Conservation (phyloP, 139 green algal species). For the Auxenochlorella protothecoides region DNA sequence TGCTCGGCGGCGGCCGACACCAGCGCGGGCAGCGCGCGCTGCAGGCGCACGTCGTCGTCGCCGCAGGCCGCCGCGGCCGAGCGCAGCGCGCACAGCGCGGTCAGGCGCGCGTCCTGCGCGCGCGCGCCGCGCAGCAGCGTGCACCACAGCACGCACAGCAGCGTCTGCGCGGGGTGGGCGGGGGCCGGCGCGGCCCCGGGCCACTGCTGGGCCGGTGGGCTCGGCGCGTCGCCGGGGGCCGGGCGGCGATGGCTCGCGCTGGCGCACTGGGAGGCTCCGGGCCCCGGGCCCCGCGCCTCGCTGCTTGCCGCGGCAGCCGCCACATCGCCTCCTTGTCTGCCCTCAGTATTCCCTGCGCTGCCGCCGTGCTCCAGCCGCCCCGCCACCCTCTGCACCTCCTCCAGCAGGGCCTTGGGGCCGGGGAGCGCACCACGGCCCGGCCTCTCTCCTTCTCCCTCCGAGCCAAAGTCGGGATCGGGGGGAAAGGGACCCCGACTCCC, state of each 20-base stretch:
- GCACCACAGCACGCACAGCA: slow-evolving; percentile 70
- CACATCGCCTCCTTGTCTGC: not conserved
- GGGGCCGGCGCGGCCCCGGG: not conserved
- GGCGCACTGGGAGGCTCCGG: too few relatives aligned
- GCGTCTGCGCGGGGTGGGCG: slow-evolving; percentile 2
- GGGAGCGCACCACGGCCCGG: too few relatives aligned
- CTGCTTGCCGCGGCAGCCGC: not conserved
- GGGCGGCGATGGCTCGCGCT: too few relatives aligned
- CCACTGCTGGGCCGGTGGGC: too few relatives aligned
- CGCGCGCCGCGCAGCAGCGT: slow-evolving; percentile 55
- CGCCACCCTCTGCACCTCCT: slow-evolving; percentile 21
- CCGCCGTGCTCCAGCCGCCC: slow-evolving; percentile 15
- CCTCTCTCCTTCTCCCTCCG: too few relatives aligned
- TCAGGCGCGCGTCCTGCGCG: slow-evolving; percentile 33
- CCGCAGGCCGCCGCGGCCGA: slow-evolving; percentile 29
- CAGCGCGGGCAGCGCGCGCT: slow-evolving; percentile 77
- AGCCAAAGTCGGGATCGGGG: too few relatives aligned
- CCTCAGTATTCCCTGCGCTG: not conserved
- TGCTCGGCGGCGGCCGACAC: slow-evolving; percentile 34
- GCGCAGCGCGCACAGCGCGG: slow-evolving; percentile 52
- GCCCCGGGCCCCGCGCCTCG: not conserved
- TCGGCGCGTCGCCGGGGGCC: not conserved
- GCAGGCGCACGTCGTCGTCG: slow-evolving; percentile 67
- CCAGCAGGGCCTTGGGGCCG: slow-evolving; percentile 6
- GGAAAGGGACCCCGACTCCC: too few relatives aligned